Evolutionary conservation across 768 basidiomycete genomes (phyloP).

Genomic region (Grammothele lineata): DNA sequence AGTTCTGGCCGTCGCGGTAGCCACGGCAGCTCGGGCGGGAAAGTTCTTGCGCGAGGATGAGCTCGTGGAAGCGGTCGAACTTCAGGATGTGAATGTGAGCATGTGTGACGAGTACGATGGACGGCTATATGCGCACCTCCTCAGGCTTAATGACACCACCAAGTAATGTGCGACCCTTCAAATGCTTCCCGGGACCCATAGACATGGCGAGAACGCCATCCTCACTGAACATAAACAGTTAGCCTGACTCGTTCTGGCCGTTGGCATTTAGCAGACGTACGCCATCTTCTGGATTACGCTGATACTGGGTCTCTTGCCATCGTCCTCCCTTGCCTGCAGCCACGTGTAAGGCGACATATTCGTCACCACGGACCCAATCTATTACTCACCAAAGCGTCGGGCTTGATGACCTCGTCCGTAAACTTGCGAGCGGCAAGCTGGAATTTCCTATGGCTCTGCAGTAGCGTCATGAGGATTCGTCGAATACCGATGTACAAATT

Average conservation of each 20-base stretch:
- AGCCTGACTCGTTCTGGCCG: no score
- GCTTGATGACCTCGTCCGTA: conserved; percentile 61
- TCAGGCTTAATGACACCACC: conserved; percentile 74
- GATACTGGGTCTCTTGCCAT: conserved; percentile 83
- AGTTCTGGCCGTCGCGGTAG: conserved; percentile 76
- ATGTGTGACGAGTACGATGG: background rate
- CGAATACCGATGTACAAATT: no score
- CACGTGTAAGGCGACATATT: background rate
- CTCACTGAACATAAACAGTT: conserved; percentile 38
- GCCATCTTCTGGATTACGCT: conserved; percentile 80
- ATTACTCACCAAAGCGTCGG: conserved; percentile 32
- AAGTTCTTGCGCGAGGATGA: conserved; percentile 79
- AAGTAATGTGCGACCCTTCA: conserved; percentile 75
- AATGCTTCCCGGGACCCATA: conserved; percentile 85
- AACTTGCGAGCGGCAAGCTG: conserved; percentile 61
- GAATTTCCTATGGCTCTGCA: conserved; percentile 57
- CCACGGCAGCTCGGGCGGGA: conserved; percentile 66
- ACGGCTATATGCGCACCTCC: conserved; percentile 39
- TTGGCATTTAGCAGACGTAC: conserved; percentile 30
- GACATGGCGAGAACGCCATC: conserved; percentile 84
- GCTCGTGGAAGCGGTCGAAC: conserved; percentile 89
- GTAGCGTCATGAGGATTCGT: no score
- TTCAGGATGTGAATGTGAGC: conserved; percentile 14
- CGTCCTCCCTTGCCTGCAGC: conserved; percentile 65
- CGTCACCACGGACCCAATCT: conserved; percentile 1